phyloP scores from a whole-genome alignment of 768 basidiomycete species.

The Hirschioporus abietinus region DNA sequence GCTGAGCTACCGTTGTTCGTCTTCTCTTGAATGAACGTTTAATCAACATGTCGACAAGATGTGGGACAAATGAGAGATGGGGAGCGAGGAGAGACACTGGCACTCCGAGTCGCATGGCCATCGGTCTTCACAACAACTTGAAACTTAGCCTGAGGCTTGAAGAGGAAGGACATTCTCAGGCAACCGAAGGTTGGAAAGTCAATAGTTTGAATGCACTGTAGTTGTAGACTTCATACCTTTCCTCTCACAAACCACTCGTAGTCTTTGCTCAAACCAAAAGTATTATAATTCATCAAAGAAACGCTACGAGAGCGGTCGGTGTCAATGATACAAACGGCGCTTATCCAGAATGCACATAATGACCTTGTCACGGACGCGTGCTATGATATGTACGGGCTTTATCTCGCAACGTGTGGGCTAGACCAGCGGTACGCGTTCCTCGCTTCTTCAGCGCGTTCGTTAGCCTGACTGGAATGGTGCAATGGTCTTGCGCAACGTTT shows the following conservation, averaged over 20 bases:
- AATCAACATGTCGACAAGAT: not conserved
- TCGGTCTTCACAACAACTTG: too few species aligned
- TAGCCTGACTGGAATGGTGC: conserved; percentile 12
- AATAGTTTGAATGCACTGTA: not conserved
- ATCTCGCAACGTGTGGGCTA: conserved; percentile 74
- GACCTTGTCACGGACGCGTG: conserved; percentile 82
- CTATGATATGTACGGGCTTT: conserved; percentile 87
- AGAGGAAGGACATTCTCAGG: not conserved
- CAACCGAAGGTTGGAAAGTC: not conserved
- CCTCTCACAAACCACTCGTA: not conserved
- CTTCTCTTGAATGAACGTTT: not conserved
- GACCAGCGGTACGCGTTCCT: conserved; percentile 61
- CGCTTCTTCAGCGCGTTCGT: conserved; percentile 13
- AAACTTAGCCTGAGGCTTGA: not conserved
- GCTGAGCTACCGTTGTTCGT: not conserved
- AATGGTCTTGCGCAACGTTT: not conserved
- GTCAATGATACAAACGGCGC: conserved; percentile 70
- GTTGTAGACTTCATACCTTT: not conserved
- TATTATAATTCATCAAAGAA: not conserved
- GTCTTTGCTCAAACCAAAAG: too few species aligned
- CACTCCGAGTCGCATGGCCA: not conserved
- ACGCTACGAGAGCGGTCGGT: not conserved
- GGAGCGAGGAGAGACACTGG: too few species aligned
- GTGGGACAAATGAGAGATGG: not conserved
- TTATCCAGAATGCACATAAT: conserved; percentile 72